A percentile compares a stretch with the other conserved stretches of the same genome.
Conservation (phyloP, 129 eudicot genomes). For the Arctium minus region DNA sequence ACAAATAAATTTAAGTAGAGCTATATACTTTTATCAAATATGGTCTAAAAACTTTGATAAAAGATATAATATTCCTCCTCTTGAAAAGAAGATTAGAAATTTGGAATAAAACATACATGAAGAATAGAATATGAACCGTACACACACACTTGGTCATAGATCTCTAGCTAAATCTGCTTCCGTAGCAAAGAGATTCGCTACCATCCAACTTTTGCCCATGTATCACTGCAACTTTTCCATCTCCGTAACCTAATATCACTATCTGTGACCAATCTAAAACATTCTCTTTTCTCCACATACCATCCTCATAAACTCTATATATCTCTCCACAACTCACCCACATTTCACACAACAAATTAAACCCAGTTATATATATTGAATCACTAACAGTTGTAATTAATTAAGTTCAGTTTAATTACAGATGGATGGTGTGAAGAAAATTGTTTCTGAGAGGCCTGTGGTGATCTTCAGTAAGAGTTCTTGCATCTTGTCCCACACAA, state of each 20-base stretch:
- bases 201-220: constrained; percentile 18
- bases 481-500: constrained; percentile 66
- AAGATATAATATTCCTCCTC: background rate
- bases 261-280: constrained; percentile 22
- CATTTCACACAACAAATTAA: background rate
- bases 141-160: constrained; percentile 14
- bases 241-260: constrained; percentile 15
- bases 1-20: background rate
- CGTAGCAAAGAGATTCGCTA: constrained; percentile 17
- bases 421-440: constrained; percentile 64
- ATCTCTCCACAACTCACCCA: background rate
- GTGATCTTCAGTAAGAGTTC: constrained; percentile 79
- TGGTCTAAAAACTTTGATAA: background rate
- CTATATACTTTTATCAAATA: background rate
- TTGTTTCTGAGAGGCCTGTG: constrained; percentile 72
- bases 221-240: constrained; percentile 13
- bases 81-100: constrained; percentile 15
- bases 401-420: background rate
- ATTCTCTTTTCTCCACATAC: constrained; percentile 27
- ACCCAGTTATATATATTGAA: background rate
- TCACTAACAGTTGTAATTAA: background rate
- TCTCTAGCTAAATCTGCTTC: constrained; percentile 1
- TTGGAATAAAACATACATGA: constrained; percentile 6
- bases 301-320: constrained; percentile 2
- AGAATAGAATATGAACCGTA: constrained; percentile 19